Conservation (phyloP, 31 red algal species). For the Bonnemaisonia californica region DNA sequence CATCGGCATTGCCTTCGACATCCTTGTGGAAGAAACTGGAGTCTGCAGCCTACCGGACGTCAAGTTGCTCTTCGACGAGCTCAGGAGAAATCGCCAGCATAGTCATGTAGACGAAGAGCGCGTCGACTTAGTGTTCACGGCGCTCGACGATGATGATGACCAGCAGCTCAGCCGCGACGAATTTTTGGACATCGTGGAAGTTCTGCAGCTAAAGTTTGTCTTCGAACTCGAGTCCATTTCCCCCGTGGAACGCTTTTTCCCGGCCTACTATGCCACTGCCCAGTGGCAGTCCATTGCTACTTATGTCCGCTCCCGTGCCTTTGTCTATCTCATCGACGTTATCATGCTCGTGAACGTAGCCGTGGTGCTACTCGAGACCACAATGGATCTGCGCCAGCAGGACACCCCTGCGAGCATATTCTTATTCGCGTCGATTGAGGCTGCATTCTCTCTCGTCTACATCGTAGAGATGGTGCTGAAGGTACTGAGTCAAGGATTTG, state of each 20-base stretch:
- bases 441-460: slow-evolving; percentile 73
- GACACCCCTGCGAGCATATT: slow-evolving; percentile 60
- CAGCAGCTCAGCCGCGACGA: slow-evolving; percentile 62
- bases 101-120: slow-evolving; percentile 48
- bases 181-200: slow-evolving; percentile 78
- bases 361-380: slow-evolving; percentile 71
- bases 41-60: slow-evolving; percentile 47
- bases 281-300: slow-evolving; percentile 39
- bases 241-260: slow-evolving; percentile 51
- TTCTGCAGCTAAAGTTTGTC: slow-evolving; percentile 76
- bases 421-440: slow-evolving; percentile 62
- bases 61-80: slow-evolving; percentile 64
- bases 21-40: slow-evolving; percentile 51
- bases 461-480: slow-evolving; percentile 72
- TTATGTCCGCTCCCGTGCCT: slow-evolving; percentile 64
- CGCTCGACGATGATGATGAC: slow-evolving; percentile 73
- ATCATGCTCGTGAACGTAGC: slow-evolving; percentile 70
- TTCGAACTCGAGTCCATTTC: slow-evolving; percentile 52
- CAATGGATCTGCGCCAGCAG: slow-evolving; percentile 60
- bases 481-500: slow-evolving; percentile 52
- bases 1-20: slow-evolving; percentile 52
- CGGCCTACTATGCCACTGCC: slow-evolving; percentile 50
- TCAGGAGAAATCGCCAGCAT: slow-evolving; percentile 67
- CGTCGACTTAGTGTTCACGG: slow-evolving; percentile 63
- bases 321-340: slow-evolving; percentile 43